Evolutionary conservation across 108 stramenopile species (phyloP).

Genomic region (Schizochytrium sp.): DNA sequence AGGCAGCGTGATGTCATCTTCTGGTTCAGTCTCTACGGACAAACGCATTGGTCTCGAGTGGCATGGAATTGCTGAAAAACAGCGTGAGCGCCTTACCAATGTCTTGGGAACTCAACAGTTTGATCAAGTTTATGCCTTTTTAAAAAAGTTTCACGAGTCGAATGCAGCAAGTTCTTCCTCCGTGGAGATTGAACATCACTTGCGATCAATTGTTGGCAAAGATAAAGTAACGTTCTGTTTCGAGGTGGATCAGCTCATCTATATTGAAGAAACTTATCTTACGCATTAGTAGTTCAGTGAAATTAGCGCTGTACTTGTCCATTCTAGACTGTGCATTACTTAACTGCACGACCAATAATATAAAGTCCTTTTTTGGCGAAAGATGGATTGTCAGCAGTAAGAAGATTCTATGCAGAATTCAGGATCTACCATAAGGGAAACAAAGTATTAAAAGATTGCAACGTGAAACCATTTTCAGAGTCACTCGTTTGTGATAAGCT

Average conservation of each 20-base stretch:
- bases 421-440: no score
- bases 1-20: background rate
- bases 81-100: constrained; percentile 10
- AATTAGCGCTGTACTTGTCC: background rate
- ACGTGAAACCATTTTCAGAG: no score
- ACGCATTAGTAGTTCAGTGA: background rate
- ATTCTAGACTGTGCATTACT: background rate
- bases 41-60: constrained; percentile 23
- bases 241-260: constrained; percentile 53
- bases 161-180: background rate
- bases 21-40: background rate
- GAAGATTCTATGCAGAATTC: no score
- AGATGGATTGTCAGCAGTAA: no score
- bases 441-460: no score
- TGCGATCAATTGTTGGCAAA: background rate
- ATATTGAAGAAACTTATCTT: constrained; percentile 47
- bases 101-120: background rate
- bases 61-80: constrained; percentile 2
- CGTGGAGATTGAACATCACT: background rate
- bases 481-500: no score
- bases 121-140: constrained; percentile 32
- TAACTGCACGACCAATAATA: no score
- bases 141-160: background rate
- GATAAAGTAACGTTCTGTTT: constrained; percentile 23
- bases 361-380: no score